Conservation (phyloP, 768 basidiomycete genomes). For the Lactifluus subvellereus region DNA sequence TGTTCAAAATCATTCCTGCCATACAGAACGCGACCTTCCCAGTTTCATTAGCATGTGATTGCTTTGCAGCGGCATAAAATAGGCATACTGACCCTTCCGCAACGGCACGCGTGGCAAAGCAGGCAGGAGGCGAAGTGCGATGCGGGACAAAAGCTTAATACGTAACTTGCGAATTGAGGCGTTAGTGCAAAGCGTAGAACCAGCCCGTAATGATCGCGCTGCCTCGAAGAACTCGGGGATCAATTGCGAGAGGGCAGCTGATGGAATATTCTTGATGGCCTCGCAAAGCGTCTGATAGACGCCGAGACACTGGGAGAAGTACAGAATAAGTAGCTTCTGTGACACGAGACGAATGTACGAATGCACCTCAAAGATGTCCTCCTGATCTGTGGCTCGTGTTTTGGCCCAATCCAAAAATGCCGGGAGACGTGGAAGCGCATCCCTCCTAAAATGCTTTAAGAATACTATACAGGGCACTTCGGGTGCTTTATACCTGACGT, state of each 20-base stretch:
- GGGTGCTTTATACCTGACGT: conserved; percentile 53
- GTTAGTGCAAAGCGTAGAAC: conserved; percentile 43
- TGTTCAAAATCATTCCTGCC: conserved; percentile 22
- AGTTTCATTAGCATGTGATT: conserved; percentile 1
- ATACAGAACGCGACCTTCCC: not conserved
- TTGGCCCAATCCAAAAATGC: conserved; percentile 18
- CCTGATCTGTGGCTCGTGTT: not conserved
- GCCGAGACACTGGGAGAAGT: conserved; percentile 53
- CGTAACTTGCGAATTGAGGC: conserved; percentile 64
- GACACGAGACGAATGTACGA: not conserved
- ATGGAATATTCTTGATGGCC: conserved; percentile 57
- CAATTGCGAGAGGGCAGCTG: conserved; percentile 44
- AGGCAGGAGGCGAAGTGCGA: conserved; percentile 59
- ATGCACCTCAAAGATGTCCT: conserved; percentile 20
- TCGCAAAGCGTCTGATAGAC: conserved; percentile 65
- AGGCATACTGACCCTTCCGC: conserved; percentile 37
- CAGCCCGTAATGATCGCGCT: conserved; percentile 38
- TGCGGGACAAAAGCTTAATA: conserved; percentile 61
- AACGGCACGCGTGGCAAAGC: conserved; percentile 34
- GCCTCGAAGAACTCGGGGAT: conserved; percentile 43
- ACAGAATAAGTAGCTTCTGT: not conserved
- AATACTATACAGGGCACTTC: conserved; percentile 6
- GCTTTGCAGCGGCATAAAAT: not conserved
- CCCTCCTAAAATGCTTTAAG: conserved; percentile 43
- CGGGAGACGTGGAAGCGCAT: conserved; percentile 31